phyloP scores from a whole-genome alignment of 257 asterid genomes.

The Eucommia ulmoides region DNA sequence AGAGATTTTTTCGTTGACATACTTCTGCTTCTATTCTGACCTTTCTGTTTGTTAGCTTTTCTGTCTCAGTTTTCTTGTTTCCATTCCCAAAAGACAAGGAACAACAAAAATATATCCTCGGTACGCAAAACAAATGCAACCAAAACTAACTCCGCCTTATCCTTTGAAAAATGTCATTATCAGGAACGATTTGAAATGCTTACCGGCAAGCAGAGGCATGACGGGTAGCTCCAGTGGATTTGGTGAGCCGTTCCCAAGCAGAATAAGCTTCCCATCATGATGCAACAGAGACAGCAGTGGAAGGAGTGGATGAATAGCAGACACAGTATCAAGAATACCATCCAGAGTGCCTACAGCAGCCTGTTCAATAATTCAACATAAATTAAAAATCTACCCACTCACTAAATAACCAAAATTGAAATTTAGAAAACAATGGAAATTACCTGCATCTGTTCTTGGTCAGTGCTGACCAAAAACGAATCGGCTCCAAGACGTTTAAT shows the following conservation, averaged over 20 bases:
- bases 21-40: too few relatives aligned
- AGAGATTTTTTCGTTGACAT: too few relatives aligned
- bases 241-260: background rate
- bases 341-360: constrained; percentile 1
- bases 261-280: background rate
- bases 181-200: background rate
- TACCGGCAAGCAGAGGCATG: background rate
- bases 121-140: background rate
- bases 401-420: background rate
- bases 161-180: background rate
- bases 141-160: background rate
- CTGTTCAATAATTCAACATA: background rate
- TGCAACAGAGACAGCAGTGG: background rate
- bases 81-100: too few relatives aligned
- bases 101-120: background rate
- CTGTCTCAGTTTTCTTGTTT: too few relatives aligned
- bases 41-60: too few relatives aligned
- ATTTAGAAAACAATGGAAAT: background rate
- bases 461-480: background rate
- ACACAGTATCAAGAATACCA: background rate
- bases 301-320: background rate
- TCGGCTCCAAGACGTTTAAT: background rate
- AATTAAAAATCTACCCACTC: background rate
- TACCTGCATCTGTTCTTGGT: background rate
- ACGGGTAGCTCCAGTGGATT: background rate